Evolutionary conservation across 805 yeast genomes (phyloP), one percentile per base, ranked within the genome.

Genomic region (Cephaloascus albidus): DNA sequence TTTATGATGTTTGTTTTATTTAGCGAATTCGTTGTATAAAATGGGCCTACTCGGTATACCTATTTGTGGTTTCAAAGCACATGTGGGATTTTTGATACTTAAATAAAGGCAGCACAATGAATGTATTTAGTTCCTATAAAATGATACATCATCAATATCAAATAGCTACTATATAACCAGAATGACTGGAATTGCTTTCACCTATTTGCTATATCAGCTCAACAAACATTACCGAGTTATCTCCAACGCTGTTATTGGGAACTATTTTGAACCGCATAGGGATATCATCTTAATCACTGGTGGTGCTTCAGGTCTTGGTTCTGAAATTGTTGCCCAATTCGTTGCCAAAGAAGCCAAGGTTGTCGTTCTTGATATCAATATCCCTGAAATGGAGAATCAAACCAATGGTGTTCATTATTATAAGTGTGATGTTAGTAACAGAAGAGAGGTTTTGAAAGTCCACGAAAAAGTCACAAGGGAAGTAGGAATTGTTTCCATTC

Each of bases 221-320:
- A 55, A 52, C 45, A 52, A 50, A 26, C 41, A 43, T 15, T 45
- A 61, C 16, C 49, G 64, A 20, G 45, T 47, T 3, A 36, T 60
- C 3, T 62, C 76, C 0, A 62, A 67, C 20, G 33, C 56, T 3
- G 20, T 75, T 1, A 53, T 78, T 17, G 85, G 85, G 1, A 71
- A 68, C 40, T 62, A 60, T 10, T 70, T 72, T 43, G 81, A 76
- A 31, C 72, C 75, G 0, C 55, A 52, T 18, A 57, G 64, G 10
- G 95, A 85, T 50, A 64, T 82, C 10, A 82, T 78, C 0, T 58
- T 88, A 3, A 63, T 90, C 17, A 89, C 97, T 0, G 97, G 97
- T 0, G 97, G 97, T 0, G 54, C 74, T 3, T 63, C 76, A 0
- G 97, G 97, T 0, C 64, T 90, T 8, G 97, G 97, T 0, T 61